Percentiles rank a stretch among this genome's conserved stretches.
phyloP scores from a whole-genome alignment of 78 protist genomes.

The Polysphondylium violaceum region DNA sequence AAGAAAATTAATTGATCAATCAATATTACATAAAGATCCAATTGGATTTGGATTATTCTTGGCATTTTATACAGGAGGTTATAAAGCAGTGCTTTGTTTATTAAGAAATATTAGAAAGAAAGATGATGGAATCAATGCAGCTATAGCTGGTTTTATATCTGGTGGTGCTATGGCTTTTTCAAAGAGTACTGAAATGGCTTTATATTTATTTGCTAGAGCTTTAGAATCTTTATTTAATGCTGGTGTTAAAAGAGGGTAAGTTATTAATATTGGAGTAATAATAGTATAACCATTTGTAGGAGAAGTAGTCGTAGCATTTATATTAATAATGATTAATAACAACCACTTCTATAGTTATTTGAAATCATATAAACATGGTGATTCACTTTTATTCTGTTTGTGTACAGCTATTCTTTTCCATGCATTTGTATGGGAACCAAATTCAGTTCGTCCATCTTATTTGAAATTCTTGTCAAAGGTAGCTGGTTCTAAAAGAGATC shows the following conservation, averaged over 20 bases:
- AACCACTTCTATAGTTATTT: slow-evolving; percentile 31
- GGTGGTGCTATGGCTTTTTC: slow-evolving; percentile 74
- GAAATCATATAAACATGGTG: slow-evolving; percentile 74
- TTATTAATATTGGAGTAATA: background rate
- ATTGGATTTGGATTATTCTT: slow-evolving; percentile 75
- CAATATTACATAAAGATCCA: slow-evolving; percentile 63
- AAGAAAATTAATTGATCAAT: slow-evolving; percentile 58
- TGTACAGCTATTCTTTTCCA: slow-evolving; percentile 64
- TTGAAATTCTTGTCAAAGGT: slow-evolving; percentile 60
- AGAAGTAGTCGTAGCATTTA: background rate
- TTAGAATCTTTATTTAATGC: slow-evolving; percentile 75
- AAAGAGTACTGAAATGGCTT: slow-evolving; percentile 71
- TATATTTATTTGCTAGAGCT: slow-evolving; percentile 76
- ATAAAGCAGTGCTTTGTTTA: slow-evolving; percentile 44
- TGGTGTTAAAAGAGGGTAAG: slow-evolving; percentile 71
- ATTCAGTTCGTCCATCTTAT: slow-evolving; percentile 66
- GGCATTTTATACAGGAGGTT: slow-evolving; percentile 75
- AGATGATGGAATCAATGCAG: slow-evolving; percentile 64
- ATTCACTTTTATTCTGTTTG: slow-evolving; percentile 54
- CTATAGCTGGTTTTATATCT: slow-evolving; percentile 54
- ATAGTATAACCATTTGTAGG: background rate
- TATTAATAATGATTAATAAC: background rate
- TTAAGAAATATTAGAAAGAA: slow-evolving; percentile 54
- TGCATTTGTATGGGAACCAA: slow-evolving; percentile 80
- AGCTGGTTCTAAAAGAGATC: slow-evolving; percentile 53